Conservation (phyloP, 345 rosid genomes). For the Clausena lansium region DNA sequence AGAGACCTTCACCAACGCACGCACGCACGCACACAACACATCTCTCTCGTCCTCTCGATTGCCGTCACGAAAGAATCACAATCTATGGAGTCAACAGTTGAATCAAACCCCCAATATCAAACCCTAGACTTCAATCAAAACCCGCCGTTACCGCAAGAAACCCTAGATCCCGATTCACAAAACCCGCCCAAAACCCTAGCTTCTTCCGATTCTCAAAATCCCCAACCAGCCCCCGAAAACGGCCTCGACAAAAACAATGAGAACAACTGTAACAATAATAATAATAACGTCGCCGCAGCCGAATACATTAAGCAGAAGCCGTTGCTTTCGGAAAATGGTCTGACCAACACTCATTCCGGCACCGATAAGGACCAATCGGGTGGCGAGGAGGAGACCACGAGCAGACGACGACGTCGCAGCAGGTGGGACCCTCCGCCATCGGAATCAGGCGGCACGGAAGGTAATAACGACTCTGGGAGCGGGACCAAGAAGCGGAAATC, state of each 20-base stretch:
- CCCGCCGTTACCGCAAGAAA: slow-evolving; percentile 21
- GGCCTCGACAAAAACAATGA: neutral
- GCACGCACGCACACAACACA: neutral
- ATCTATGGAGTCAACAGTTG: slow-evolving; percentile 34
- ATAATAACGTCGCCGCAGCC: slow-evolving; percentile 4
- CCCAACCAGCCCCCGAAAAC: neutral
- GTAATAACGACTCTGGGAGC: slow-evolving; percentile 40
- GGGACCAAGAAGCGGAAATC: slow-evolving; percentile 78
- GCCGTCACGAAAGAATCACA: neutral
- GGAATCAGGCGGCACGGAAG: slow-evolving; percentile 25
- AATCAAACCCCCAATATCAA: slow-evolving; percentile 17
- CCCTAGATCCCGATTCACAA: slow-evolving; percentile 18
- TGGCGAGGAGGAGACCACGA: slow-evolving; percentile 84
- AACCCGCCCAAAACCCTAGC: slow-evolving; percentile 17
- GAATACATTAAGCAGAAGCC: slow-evolving; percentile 34
- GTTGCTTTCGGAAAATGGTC: slow-evolving; percentile 59
- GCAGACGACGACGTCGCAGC: slow-evolving; percentile 73
- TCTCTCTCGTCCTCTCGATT: neutral
- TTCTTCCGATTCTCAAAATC: slow-evolving; percentile 12
- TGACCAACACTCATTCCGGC: slow-evolving; percentile 57
- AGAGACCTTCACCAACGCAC: neutral
- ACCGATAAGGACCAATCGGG: slow-evolving; percentile 69
- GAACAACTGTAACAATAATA: neutral
- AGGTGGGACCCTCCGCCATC: slow-evolving; percentile 89
- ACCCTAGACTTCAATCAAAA: slow-evolving; percentile 27